Percentiles rank a stretch among this genome's conserved stretches.
phyloP scores from a whole-genome alignment of 2,329 filamentous ascomycete genomes.

The Pleurostoma richardsiae region DNA sequence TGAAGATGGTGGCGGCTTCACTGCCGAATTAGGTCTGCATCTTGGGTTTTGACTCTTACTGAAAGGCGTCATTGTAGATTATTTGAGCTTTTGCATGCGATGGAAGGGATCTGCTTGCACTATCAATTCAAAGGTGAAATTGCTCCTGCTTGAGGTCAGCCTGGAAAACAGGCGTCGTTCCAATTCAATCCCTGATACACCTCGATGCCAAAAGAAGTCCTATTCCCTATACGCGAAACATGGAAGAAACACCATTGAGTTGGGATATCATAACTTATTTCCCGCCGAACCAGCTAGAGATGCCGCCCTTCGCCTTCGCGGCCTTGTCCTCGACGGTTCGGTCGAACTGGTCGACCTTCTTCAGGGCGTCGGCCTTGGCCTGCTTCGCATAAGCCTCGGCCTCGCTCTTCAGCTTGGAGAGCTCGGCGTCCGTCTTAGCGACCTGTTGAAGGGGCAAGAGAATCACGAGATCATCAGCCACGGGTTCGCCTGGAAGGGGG shows the following conservation, averaged over 20 bases:
- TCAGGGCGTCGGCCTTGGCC: slow-evolving; percentile 57
- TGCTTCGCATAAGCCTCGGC: slow-evolving; percentile 57
- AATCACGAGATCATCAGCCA: slow-evolving; percentile 10
- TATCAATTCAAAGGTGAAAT: no score
- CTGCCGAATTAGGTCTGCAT: slow-evolving; percentile 13
- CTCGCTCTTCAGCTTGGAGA: slow-evolving; percentile 56
- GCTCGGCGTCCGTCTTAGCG: slow-evolving; percentile 57
- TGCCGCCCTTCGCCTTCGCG: slow-evolving; percentile 74
- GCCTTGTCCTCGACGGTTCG: slow-evolving; percentile 74
- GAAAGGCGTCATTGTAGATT: neutral
- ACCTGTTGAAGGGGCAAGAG: slow-evolving; percentile 40
- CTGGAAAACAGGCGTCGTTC: no score
- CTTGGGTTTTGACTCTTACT: neutral
- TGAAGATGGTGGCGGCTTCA: slow-evolving; percentile 69
- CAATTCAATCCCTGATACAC: no score
- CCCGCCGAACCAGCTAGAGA: slow-evolving; percentile 82
- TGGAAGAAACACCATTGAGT: neutral
- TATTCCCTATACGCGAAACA: no score
- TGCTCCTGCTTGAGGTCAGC: no score
- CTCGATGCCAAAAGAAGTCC: no score
- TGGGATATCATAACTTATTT: slow-evolving; percentile 28
- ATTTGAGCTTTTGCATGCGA: no score
- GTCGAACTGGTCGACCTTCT: slow-evolving; percentile 79
- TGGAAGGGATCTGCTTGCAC: no score
- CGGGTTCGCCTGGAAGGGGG: neutral